These are phyloP conservation scores for Leucosporidium yakuticum DNA, from an alignment of 768 basidiomycete species.

Conservation along the genomic window DNA sequence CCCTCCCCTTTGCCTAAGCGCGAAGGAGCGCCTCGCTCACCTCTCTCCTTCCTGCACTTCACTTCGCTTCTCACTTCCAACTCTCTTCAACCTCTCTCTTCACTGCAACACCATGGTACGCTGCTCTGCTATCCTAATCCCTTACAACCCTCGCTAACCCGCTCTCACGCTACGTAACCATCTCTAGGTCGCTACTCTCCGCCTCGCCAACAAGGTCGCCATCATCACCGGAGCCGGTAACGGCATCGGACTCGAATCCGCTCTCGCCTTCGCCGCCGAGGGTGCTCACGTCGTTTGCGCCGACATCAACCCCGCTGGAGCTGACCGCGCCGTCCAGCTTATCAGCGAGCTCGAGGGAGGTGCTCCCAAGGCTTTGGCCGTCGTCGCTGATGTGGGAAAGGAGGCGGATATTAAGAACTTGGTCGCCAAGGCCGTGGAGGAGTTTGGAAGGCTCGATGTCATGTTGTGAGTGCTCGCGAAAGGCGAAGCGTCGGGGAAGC, in stretches of 20 bases:
- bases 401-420: constrained; percentile 77
- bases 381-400: constrained; percentile 80
- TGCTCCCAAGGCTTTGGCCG: constrained; percentile 49
- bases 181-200: constrained; percentile 13
- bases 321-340: constrained; percentile 58
- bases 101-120: neutral
- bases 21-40: neutral
- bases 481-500: neutral
- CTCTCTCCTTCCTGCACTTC: neutral
- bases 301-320: constrained; percentile 75
- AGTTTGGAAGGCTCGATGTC: constrained; percentile 89
- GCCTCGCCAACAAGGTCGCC: constrained; percentile 52
- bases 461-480: constrained; percentile 57
- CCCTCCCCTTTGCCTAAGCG: too few species aligned
- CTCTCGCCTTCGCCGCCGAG: constrained; percentile 84
- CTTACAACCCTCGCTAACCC: neutral
- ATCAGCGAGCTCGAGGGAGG: constrained; percentile 61
- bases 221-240: constrained; percentile 83
- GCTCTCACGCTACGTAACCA: neutral
- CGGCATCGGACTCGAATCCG: constrained; percentile 91
- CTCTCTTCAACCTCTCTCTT: neutral
- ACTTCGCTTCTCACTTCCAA: neutral
- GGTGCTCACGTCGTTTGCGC: constrained; percentile 84
- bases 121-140: neutral
- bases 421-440: constrained; percentile 69